A percentile compares a stretch with the other conserved stretches of the same genome.
These are phyloP conservation scores for Aspergillus cavernicola DNA, from an alignment of 495 filamentous ascomycete species.

Conservation along the genomic window DNA sequence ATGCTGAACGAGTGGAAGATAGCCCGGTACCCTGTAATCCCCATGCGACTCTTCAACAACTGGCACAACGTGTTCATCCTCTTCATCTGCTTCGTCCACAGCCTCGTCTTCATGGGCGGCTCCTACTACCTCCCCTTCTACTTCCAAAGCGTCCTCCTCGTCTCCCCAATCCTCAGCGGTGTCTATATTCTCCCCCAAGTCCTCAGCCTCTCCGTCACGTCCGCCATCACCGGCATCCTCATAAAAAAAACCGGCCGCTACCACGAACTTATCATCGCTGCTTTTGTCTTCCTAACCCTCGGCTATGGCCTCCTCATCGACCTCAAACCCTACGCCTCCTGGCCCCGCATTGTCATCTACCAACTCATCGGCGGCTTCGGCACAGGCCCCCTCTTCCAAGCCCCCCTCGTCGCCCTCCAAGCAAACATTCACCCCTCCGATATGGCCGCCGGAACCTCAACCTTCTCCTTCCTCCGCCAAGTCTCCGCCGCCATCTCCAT, in stretches of 20 bases:
- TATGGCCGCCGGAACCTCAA: constrained; percentile 50
- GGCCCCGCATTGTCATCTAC: constrained; percentile 50
- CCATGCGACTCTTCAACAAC: constrained; percentile 61
- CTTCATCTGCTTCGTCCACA: constrained; percentile 58
- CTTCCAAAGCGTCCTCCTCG: constrained; percentile 72
- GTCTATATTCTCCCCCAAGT: constrained; percentile 77
- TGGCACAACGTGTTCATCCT: constrained; percentile 58
- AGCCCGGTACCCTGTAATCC: constrained; percentile 75
- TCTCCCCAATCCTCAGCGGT: constrained; percentile 68
- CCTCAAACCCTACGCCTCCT: constrained; percentile 43
- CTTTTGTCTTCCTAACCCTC: constrained; percentile 49
- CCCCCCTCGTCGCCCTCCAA: constrained; percentile 57
- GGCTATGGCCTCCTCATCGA: constrained; percentile 53
- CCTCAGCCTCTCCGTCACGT: constrained; percentile 62
- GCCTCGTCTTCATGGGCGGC: constrained; percentile 68
- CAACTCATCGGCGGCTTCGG: constrained; percentile 53
- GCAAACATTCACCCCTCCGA: constrained; percentile 47
- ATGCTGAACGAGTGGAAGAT: constrained; percentile 66
- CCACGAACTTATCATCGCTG: constrained; percentile 46
- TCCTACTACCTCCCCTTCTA: constrained; percentile 77
- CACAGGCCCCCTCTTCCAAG: constrained; percentile 55
- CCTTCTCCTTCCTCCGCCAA: constrained; percentile 51
- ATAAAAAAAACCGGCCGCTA: constrained; percentile 67
- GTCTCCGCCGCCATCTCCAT: constrained; percentile 50
- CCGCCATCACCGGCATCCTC: constrained; percentile 60